These are phyloP conservation scores for Solidago caesia DNA, from an alignment of 129 eudicot species.

Conservation along the genomic window DNA sequence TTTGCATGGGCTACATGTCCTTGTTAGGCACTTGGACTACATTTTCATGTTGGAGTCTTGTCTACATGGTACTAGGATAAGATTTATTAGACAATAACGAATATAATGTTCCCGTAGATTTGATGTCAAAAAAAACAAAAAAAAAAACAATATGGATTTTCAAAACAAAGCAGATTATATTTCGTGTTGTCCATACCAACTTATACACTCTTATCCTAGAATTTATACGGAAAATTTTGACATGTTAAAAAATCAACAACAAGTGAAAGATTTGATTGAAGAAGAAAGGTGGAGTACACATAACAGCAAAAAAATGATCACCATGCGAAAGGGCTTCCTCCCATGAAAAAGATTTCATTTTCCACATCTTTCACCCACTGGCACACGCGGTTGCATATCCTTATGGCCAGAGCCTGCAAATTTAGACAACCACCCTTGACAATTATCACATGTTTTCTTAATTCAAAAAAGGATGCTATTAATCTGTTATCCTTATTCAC, in stretches of 20 bases:
- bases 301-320: slow-evolving; percentile 29
- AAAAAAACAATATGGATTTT: background rate
- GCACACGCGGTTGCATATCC: slow-evolving; percentile 73
- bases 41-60: background rate
- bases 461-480: background rate
- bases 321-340: slow-evolving; percentile 85
- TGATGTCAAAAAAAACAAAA: background rate
- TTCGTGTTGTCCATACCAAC: background rate
- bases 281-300: background rate
- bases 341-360: slow-evolving; percentile 67
- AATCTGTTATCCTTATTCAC: background rate
- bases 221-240: background rate
- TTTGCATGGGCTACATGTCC: background rate
- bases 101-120: background rate
- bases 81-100: background rate
- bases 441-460: slow-evolving; percentile 11
- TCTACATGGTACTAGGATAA: background rate
- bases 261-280: slow-evolving; percentile 13
- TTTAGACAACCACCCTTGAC: background rate
- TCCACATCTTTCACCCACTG: slow-evolving; percentile 92
- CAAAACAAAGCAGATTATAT: background rate
- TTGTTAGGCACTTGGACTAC: background rate
- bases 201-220: background rate
- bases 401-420: slow-evolving; percentile 73
- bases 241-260: slow-evolving; percentile 1